phyloP scores from a whole-genome alignment of 306 rosid species.

The Inga laurina region DNA sequence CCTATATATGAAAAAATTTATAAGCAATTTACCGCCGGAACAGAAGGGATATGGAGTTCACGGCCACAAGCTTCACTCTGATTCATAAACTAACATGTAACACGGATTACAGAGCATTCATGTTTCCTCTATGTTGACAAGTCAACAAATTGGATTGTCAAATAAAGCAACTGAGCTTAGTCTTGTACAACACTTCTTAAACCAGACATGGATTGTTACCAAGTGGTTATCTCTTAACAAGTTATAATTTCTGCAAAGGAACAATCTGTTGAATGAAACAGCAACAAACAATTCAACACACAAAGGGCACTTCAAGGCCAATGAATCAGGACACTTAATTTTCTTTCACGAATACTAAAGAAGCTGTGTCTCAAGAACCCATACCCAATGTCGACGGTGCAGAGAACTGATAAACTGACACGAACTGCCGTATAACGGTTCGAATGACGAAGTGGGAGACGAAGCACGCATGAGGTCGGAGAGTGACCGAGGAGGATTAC shows the following conservation, averaged over 20 bases:
- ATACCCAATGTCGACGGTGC: background rate
- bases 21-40: background rate
- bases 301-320: slow-evolving; percentile 8
- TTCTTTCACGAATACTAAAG: slow-evolving; percentile 8
- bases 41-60: background rate
- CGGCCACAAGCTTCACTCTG: background rate
- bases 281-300: background rate
- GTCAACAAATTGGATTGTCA: background rate
- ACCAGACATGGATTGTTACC: background rate
- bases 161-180: background rate
- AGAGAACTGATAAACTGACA: background rate
- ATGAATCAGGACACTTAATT: slow-evolving; percentile 7
- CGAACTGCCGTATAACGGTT: background rate
- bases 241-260: background rate
- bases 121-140: background rate
- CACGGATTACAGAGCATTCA: background rate
- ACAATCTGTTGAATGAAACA: background rate
- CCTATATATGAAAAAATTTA: background rate
- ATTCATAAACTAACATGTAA: background rate
- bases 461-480: background rate
- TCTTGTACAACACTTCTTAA: background rate
- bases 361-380: slow-evolving; percentile 34
- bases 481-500: background rate
- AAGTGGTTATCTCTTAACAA: background rate
- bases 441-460: background rate